These are phyloP conservation scores for Verticillium albo-atrum DNA, from an alignment of 2,329 filamentous ascomycete species.

Conservation along the genomic window DNA sequence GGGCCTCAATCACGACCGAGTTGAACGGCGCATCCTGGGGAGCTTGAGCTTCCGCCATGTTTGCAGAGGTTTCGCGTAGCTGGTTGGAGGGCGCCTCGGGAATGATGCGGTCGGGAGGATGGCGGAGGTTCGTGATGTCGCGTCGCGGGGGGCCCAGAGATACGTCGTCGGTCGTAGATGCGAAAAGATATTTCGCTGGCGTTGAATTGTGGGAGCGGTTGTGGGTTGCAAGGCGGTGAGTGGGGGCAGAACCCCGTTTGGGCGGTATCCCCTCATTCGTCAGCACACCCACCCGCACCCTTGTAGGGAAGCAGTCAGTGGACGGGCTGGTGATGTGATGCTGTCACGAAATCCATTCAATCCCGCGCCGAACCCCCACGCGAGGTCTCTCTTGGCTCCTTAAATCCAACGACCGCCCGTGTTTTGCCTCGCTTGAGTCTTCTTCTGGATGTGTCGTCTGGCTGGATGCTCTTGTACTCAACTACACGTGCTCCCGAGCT, in stretches of 20 bases:
- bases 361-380: neutral
- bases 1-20: slow-evolving; percentile 88
- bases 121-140: slow-evolving; percentile 17
- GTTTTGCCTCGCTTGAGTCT: neutral
- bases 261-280: neutral
- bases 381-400: neutral
- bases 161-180: slow-evolving; percentile 16
- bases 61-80: slow-evolving; percentile 20
- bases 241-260: slow-evolving; percentile 25
- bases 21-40: slow-evolving; percentile 68
- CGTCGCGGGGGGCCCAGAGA: slow-evolving; percentile 6
- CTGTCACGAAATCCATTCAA: neutral
- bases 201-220: slow-evolving; percentile 37
- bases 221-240: slow-evolving; percentile 34
- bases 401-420: neutral
- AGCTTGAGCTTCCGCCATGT: slow-evolving; percentile 54
- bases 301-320: too few species aligned
- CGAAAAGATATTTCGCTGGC: slow-evolving; percentile 35
- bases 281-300: neutral
- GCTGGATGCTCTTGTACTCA: neutral
- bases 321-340: neutral
- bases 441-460: neutral
- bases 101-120: slow-evolving; percentile 16
- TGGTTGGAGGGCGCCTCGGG: slow-evolving; percentile 6
- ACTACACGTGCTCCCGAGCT: too few species aligned